Conservation (phyloP, 78 protist species). For the Speleostelium caveatum region DNA sequence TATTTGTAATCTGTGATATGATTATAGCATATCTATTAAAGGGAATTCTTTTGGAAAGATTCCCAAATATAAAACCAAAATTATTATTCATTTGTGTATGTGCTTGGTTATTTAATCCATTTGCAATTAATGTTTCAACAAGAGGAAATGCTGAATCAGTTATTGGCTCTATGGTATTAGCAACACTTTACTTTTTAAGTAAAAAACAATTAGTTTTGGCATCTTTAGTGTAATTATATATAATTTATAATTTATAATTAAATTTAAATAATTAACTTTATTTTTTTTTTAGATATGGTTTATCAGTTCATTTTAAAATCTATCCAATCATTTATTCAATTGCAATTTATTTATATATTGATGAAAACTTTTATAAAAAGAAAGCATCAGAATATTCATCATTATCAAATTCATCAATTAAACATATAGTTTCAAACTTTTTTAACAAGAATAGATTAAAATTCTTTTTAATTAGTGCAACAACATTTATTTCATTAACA, state of each 20-base stretch:
- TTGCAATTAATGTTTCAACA: slow-evolving; percentile 93
- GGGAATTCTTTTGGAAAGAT: slow-evolving; percentile 9
- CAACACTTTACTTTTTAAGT: slow-evolving; percentile 76
- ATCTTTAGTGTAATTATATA: slow-evolving; percentile 64
- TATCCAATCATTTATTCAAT: slow-evolving; percentile 95
- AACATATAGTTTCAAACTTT: background rate
- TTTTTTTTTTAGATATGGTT: slow-evolving; percentile 78
- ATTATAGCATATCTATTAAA: slow-evolving; percentile 77
- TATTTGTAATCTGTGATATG: slow-evolving; percentile 90
- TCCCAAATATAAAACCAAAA: slow-evolving; percentile 43
- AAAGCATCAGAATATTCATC: slow-evolving; percentile 31
- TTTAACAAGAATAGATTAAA: slow-evolving; percentile 53
- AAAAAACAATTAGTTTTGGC: slow-evolving; percentile 19
- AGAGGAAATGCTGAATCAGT: slow-evolving; percentile 97
- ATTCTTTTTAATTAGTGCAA: slow-evolving; percentile 69
- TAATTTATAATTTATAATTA: background rate
- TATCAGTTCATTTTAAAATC: slow-evolving; percentile 93
- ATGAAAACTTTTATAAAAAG: slow-evolving; percentile 22
- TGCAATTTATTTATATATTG: slow-evolving; percentile 79
- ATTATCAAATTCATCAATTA: background rate
- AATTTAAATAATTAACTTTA: background rate
- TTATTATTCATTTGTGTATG: slow-evolving; percentile 40
- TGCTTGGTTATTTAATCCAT: slow-evolving; percentile 92
- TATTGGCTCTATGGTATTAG: slow-evolving; percentile 85
- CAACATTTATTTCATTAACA: slow-evolving; percentile 59